Conservation (phyloP, 805 yeast genomes). For the Candida insectorum region DNA sequence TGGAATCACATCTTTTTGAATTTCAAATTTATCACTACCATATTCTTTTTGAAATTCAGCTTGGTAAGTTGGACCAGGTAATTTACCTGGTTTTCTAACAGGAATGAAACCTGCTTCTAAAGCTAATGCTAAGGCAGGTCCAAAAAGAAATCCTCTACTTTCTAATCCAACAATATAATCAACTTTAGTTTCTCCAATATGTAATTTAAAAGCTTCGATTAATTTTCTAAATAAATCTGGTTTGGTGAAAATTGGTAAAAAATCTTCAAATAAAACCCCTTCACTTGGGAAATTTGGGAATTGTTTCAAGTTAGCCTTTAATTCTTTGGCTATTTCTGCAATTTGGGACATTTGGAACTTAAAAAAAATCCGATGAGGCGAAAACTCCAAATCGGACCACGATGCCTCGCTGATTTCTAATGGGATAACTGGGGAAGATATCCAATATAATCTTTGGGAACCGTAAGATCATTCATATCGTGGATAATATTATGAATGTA, state of each 20-base stretch:
- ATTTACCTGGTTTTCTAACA: conserved; percentile 90
- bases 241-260: conserved; percentile 82
- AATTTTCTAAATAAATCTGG: conserved; percentile 81
- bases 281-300: conserved; percentile 92
- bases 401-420: no score
- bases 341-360: conserved; percentile 12
- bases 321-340: conserved; percentile 32
- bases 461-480: background rate
- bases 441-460: background rate
- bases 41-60: conserved; percentile 88
- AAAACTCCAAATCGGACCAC: background rate
- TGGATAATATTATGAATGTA: conserved; percentile 1
- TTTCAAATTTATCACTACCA: conserved; percentile 85
- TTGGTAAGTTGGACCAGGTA: conserved; percentile 77
- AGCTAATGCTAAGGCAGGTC: conserved; percentile 91
- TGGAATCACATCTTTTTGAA: conserved; percentile 80
- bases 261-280: conserved; percentile 94
- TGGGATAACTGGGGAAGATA: no score
- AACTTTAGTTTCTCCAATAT: conserved; percentile 62
- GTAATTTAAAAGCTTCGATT: conserved; percentile 74
- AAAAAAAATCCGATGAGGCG: background rate
- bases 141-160: conserved; percentile 95
- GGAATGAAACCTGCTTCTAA: conserved; percentile 91
- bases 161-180: conserved; percentile 94
- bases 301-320: conserved; percentile 46